Conservation (phyloP, 2,329 filamentous ascomycete genomes). For the Xylariales sp. region DNA sequence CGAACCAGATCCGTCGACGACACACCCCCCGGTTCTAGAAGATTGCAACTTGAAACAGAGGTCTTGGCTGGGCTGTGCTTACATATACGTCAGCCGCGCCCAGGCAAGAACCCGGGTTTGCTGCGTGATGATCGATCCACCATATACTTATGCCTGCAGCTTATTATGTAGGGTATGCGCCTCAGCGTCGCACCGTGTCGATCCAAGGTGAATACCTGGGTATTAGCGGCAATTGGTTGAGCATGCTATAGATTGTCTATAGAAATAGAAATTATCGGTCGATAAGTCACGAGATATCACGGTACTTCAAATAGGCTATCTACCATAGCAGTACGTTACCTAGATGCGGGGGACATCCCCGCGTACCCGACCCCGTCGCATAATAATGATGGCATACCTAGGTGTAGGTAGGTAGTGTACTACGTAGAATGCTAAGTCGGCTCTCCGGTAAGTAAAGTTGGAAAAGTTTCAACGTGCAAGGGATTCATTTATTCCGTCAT, state of each 20-base stretch:
- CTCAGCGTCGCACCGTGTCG: too few species aligned
- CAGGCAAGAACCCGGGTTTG: too few species aligned
- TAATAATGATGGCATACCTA: too few species aligned
- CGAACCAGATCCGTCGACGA: slow-evolving; percentile 4
- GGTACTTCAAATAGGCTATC: not conserved
- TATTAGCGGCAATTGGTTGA: too few species aligned
- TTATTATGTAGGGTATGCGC: not conserved
- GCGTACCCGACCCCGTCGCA: too few species aligned
- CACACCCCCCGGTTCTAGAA: slow-evolving; percentile 10
- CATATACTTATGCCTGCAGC: too few species aligned
- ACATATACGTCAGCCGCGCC: slow-evolving; percentile 9
- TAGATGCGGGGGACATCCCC: not conserved
- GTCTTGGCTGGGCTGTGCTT: slow-evolving; percentile 12
- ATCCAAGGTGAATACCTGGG: too few species aligned
- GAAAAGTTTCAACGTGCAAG: not conserved
- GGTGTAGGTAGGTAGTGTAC: too few species aligned
- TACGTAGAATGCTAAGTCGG: not conserved
- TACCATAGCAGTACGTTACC: too few species aligned
- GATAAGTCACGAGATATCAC: not conserved
- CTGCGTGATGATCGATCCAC: not conserved
- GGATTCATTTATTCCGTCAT: not conserved
- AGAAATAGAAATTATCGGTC: not conserved
- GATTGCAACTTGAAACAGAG: not conserved
- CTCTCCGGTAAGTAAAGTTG: not conserved
- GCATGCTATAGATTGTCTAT: too few species aligned